Evolutionary conservation across 1,139 yeast genomes (phyloP).

Genomic region (Hyphopichia khmerensis): DNA sequence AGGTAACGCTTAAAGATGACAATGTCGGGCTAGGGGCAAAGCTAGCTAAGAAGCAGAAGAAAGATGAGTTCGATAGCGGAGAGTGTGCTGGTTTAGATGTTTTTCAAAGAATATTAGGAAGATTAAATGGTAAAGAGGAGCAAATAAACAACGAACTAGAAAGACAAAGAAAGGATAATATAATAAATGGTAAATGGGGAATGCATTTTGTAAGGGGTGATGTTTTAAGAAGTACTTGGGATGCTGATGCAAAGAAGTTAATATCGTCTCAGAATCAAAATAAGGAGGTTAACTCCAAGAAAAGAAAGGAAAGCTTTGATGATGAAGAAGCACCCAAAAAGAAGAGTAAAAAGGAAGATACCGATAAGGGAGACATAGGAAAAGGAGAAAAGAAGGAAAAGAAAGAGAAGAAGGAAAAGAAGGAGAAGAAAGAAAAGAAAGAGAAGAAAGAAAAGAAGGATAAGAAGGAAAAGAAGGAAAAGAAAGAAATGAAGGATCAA

Average conservation of each 20-base stretch:
- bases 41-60: slow-evolving; percentile 52
- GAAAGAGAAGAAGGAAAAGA: slow-evolving; percentile 20
- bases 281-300: slow-evolving; percentile 6
- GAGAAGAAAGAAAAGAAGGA: slow-evolving; percentile 27
- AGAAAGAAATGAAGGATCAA: slow-evolving; percentile 19
- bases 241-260: slow-evolving; percentile 52
- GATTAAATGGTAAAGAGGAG: slow-evolving; percentile 76
- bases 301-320: slow-evolving; percentile 9
- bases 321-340: slow-evolving; percentile 15
- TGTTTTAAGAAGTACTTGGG: slow-evolving; percentile 81
- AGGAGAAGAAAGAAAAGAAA: slow-evolving; percentile 24
- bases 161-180: slow-evolving; percentile 61
- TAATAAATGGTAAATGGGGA: slow-evolving; percentile 81
- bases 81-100: slow-evolving; percentile 91
- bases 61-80: slow-evolving; percentile 67
- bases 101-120: slow-evolving; percentile 85
- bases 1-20: slow-evolving; percentile 78
- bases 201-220: slow-evolving; percentile 86
- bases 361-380: too few relatives aligned
- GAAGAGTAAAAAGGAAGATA: slow-evolving; percentile 23
- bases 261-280: slow-evolving; percentile 2
- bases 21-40: slow-evolving; percentile 86
- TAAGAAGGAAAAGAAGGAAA: slow-evolving; percentile 25
- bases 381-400: slow-evolving; percentile 14
- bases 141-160: slow-evolving; percentile 60